These are phyloP conservation scores for Amanita phalloides DNA, from an alignment of 768 basidiomycete genomes.

Conservation along the genomic window DNA sequence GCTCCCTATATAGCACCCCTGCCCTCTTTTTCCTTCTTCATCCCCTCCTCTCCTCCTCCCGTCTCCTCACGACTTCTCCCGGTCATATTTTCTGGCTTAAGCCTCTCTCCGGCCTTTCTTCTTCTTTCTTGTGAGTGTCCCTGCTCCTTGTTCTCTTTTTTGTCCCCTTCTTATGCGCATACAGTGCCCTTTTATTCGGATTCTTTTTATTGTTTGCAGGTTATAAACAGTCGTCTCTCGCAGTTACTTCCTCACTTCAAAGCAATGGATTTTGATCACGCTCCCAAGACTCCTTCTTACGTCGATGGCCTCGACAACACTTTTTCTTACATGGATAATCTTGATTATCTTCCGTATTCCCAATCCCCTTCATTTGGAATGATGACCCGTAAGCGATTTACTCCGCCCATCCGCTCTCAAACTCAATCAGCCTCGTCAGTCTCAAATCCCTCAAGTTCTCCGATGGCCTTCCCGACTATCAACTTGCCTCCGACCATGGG, in stretches of 20 bases:
- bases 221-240: constrained; percentile 8
- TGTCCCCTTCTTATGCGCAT: constrained; percentile 1
- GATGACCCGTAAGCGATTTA: constrained; percentile 43
- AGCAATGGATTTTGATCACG: constrained; percentile 39
- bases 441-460: constrained; percentile 44
- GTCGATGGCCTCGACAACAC: constrained; percentile 34
- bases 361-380: constrained; percentile 48
- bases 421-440: constrained; percentile 24
- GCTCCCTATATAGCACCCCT: constrained; percentile 15
- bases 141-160: neutral
- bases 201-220: constrained; percentile 12
- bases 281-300: constrained; percentile 34
- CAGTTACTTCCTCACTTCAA: constrained; percentile 24
- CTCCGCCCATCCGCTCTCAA: constrained; percentile 6
- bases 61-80: constrained; percentile 8
- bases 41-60: constrained; percentile 12
- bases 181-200: constrained; percentile 14
- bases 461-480: constrained; percentile 52
- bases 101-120: constrained; percentile 9
- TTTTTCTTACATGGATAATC: constrained; percentile 39
- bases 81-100: constrained; percentile 13
- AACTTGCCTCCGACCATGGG: constrained; percentile 44
- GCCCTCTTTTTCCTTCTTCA: constrained; percentile 16
- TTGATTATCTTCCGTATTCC: constrained; percentile 63
- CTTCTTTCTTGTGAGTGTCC: constrained; percentile 5